phyloP scores from a whole-genome alignment of 106 monocot species.

The Gastrodia elata region DNA sequence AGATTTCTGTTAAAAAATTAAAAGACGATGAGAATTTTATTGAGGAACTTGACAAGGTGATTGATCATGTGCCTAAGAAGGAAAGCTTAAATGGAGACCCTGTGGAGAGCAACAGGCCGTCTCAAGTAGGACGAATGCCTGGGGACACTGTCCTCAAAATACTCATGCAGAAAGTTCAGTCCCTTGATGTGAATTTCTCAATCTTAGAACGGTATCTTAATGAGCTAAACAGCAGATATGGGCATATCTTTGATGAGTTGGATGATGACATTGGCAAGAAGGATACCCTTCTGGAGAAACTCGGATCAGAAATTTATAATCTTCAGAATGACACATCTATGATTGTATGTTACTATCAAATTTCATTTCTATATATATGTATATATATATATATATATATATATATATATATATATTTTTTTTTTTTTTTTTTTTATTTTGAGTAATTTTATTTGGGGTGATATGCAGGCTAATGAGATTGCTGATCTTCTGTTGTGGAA shows the following conservation, averaged over 20 bases:
- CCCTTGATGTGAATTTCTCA: conserved; percentile 70
- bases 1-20: conserved; percentile 14
- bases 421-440: too few relatives aligned
- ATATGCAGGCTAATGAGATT: conserved; percentile 45
- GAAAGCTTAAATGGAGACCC: conserved; percentile 30
- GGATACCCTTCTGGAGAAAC: conserved; percentile 45
- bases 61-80: conserved; percentile 17
- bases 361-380: not conserved
- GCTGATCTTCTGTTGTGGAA: conserved; percentile 60
- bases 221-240: conserved; percentile 71
- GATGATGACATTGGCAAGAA: conserved; percentile 58
- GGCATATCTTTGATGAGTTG: conserved; percentile 63
- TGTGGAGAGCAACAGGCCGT: conserved; percentile 23
- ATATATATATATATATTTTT: too few relatives aligned
- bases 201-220: conserved; percentile 75
- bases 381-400: too few relatives aligned
- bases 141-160: conserved; percentile 89
- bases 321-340: conserved; percentile 37
- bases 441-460: not conserved
- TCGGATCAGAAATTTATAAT: conserved; percentile 39
- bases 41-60: conserved; percentile 16
- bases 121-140: conserved; percentile 69
- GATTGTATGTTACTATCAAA: conserved; percentile 38
- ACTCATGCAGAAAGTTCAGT: conserved; percentile 77
- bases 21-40: conserved; percentile 22